Base-by-base conservation (phyloP, 2,329 filamentous ascomycete species). In the Ceratocystis albifundus region DNA sequence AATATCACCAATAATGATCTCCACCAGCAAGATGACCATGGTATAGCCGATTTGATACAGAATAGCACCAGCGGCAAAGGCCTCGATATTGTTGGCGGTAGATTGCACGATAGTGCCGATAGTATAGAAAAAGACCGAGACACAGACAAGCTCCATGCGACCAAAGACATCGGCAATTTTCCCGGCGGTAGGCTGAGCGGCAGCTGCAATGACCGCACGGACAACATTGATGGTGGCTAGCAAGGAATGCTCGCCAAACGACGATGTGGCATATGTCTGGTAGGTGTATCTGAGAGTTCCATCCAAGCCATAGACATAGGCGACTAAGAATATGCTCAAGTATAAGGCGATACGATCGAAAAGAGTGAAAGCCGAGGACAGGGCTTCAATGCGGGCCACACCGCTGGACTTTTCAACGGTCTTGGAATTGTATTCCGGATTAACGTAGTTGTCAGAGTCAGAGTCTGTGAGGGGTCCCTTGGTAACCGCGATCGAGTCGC, bases 21-120 rank as follows among this genome's bases (percentile, higher is more conserved):
- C 84, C 25, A 87, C 77, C 1, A 88, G 77, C 12, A 88, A 75
- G 20, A 85, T 76, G 30, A 86, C 76, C 70, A 79, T 79, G 10
- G 85, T 87, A 71, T 85, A 87, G 62, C 85, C 85, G 50, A 87
- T 77, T 77, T 81, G 83, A 72, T 86, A 86, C 46, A 86, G 72
- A 50, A 86, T 77, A 44, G 81, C 80, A 30, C 84, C 85, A 3
- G 78, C 83, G 20, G 78, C 77, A 67, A 85, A 87, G 0, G 77
- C 74, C 46, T 78, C 71, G 7, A 86, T 75, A 62, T 77, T 76
- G 55, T 72, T 75, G 0, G 82, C 75, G 1, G 75, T 73, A 8
- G 84, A 77, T 73, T 87, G 82, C 63, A 88, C 72, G 15, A 86
- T 77, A 1, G 84, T 83, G 28, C 81, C 80, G 68, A 78, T 46